These are phyloP conservation scores for Sarocladiaceae sp. DNA, from an alignment of 2,329 filamentous ascomycete species.

Conservation along the genomic window DNA sequence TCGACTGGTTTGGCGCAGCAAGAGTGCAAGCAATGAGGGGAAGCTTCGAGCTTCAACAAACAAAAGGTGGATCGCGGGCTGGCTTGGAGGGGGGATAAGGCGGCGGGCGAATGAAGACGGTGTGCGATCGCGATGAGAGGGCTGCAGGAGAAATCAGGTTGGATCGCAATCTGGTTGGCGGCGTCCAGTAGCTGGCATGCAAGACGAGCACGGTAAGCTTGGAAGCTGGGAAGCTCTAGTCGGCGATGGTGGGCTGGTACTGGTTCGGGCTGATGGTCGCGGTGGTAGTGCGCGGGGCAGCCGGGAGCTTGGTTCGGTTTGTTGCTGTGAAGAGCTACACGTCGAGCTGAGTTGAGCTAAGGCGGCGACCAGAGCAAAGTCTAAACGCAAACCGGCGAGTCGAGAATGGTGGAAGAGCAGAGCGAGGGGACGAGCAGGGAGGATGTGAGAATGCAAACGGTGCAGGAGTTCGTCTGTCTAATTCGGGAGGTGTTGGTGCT, in stretches of 20 bases:
- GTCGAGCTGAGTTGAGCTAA: slow-evolving; percentile 4
- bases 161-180: not conserved
- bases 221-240: slow-evolving; percentile 4
- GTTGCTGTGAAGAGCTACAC: not conserved
- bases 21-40: not conserved
- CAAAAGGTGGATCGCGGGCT: not conserved
- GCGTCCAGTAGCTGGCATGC: slow-evolving; percentile 5
- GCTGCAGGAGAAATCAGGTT: not conserved
- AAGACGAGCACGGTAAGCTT: not conserved
- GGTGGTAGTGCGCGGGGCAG: slow-evolving; percentile 4
- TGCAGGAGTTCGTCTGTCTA: not conserved
- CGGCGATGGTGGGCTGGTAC: not conserved
- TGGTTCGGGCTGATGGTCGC: not conserved
- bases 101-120: not conserved
- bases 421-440: not conserved
- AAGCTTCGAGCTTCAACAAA: slow-evolving; percentile 5
- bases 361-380: slow-evolving; percentile 3
- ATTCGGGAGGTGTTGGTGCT: not conserved
- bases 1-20: not conserved
- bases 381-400: slow-evolving; percentile 4
- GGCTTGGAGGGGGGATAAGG: not conserved
- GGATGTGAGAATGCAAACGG: not conserved
- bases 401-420: not conserved
- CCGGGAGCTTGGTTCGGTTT: slow-evolving; percentile 2
- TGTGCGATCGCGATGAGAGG: slow-evolving; percentile 6